These are phyloP conservation scores for Sequoia sempervirens DNA, from an alignment of 75 land plant genomes.

Conservation along the genomic window DNA sequence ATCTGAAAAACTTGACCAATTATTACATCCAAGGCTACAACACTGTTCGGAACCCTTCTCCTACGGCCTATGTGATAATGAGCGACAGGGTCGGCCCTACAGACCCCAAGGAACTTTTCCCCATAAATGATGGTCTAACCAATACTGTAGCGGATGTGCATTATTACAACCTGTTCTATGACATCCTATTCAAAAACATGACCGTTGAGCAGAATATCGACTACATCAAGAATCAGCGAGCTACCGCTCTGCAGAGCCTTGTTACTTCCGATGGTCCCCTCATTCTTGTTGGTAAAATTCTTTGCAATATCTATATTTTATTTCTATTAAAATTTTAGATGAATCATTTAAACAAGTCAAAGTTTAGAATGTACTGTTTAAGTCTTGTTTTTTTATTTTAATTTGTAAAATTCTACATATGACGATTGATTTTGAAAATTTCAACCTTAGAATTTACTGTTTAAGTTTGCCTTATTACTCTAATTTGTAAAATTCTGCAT, in stretches of 20 bases:
- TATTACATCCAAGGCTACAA: slow-evolving; percentile 30
- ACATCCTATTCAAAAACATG: slow-evolving; percentile 24
- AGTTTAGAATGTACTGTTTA: too few relatives aligned
- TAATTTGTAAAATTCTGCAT: too few relatives aligned
- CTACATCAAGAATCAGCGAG: slow-evolving; percentile 30
- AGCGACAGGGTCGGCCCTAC: slow-evolving; percentile 34
- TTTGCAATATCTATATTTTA: too few relatives aligned
- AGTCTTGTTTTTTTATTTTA: too few relatives aligned
- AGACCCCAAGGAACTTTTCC: slow-evolving; percentile 44
- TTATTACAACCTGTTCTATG: slow-evolving; percentile 61
- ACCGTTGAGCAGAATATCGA: slow-evolving; percentile 69
- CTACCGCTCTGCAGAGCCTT: slow-evolving; percentile 16
- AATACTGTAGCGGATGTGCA: slow-evolving; percentile 60
- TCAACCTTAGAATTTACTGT: too few relatives aligned
- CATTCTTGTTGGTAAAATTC: too few relatives aligned
- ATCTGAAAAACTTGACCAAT: slow-evolving; percentile 11
- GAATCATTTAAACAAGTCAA: too few relatives aligned
- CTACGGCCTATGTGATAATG: slow-evolving; percentile 53
- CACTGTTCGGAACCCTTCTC: slow-evolving; percentile 28
- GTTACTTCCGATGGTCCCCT: slow-evolving; percentile 44
- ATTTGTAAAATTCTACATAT: too few relatives aligned
- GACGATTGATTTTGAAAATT: too few relatives aligned
- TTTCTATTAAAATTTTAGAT: too few relatives aligned
- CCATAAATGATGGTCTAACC: slow-evolving; percentile 22
- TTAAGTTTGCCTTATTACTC: too few relatives aligned